A percentile compares a stretch with the other conserved stretches of the same genome.
Evolutionary conservation across 768 basidiomycete genomes (phyloP).

Genomic region (Grammothele lineata): DNA sequence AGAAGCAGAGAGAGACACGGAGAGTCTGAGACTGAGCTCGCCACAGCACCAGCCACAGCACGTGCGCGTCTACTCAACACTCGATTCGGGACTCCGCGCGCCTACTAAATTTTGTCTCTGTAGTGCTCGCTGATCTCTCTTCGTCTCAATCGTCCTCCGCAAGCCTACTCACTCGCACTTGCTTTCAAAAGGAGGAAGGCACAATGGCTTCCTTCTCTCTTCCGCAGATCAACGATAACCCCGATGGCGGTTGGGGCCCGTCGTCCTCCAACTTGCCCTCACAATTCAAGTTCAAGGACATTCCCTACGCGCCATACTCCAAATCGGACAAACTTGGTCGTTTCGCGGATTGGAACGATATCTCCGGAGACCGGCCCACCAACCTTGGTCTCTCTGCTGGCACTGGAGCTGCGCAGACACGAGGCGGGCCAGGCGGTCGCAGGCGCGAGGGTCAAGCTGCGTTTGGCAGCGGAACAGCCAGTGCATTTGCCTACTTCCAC

Average conservation of each 20-base stretch:
- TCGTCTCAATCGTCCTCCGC: background rate
- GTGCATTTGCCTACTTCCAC: conserved; percentile 95
- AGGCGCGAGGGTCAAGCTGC: conserved; percentile 78
- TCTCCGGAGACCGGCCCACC: conserved; percentile 50
- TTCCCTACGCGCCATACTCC: conserved; percentile 97
- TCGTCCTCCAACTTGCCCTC: conserved; percentile 81
- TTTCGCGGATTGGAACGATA: conserved; percentile 96
- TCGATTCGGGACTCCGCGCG: background rate
- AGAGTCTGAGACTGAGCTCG: no score
- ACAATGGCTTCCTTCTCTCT: conserved; percentile 78
- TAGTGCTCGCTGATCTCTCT: conserved; percentile 8
- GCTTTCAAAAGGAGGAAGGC: background rate
- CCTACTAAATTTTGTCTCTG: conserved; percentile 16
- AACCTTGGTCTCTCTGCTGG: conserved; percentile 41
- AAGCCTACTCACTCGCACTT: no score
- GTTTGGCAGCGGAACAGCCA: conserved; percentile 86
- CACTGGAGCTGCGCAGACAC: conserved; percentile 42
- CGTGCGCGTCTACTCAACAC: conserved; percentile 8
- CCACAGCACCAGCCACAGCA: conserved; percentile 3
- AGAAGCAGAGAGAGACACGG: background rate
- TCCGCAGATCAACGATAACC: conserved; percentile 86
- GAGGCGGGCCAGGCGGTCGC: conserved; percentile 42
- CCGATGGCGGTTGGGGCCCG: conserved; percentile 90
- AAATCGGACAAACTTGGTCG: conserved; percentile 98
- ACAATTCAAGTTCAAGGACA: conserved; percentile 97